Percentiles rank a stretch among this genome's conserved stretches.
Conservation (phyloP, 805 yeast genomes). For the Priceomyces castillae region DNA sequence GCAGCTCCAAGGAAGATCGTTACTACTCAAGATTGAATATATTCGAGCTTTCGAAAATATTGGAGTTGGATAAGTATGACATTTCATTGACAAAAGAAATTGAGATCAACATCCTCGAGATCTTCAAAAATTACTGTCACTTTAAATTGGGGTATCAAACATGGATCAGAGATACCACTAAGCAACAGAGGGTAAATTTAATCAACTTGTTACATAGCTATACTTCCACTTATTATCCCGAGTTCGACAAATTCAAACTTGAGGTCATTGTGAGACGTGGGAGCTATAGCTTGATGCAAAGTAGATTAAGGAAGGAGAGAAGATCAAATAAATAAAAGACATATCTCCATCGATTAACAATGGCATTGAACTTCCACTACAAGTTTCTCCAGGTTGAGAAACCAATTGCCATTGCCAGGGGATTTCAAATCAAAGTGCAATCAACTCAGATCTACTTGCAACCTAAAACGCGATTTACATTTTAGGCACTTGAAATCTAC, state of each 20-base stretch:
- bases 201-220: slow-evolving; percentile 47
- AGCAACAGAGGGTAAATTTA: slow-evolving; percentile 46
- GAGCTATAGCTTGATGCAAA: slow-evolving; percentile 76
- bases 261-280: slow-evolving; percentile 80
- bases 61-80: slow-evolving; percentile 44
- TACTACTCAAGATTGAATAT: slow-evolving; percentile 52
- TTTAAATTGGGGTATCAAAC: slow-evolving; percentile 76
- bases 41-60: slow-evolving; percentile 50
- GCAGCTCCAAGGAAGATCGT: slow-evolving; percentile 12
- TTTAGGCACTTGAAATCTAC: neutral
- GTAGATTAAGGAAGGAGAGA: slow-evolving; percentile 58
- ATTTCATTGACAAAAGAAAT: slow-evolving; percentile 54
- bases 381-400: too few species aligned
- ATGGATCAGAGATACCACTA: slow-evolving; percentile 79
- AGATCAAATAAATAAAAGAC: slow-evolving; percentile 25
- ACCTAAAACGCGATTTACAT: neutral
- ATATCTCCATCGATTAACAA: too few species aligned
- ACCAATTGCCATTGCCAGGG: too few species aligned
- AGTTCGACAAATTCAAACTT: slow-evolving; percentile 51
- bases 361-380: too few species aligned
- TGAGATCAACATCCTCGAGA: slow-evolving; percentile 50
- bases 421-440: neutral
- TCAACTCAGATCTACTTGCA: neutral
- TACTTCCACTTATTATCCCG: slow-evolving; percentile 47
- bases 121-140: slow-evolving; percentile 56